Percentiles rank a stretch among this genome's conserved stretches.
These are phyloP conservation scores for Xylariaceae sp. DNA, from an alignment of 2,329 filamentous ascomycete species.

Conservation along the genomic window DNA sequence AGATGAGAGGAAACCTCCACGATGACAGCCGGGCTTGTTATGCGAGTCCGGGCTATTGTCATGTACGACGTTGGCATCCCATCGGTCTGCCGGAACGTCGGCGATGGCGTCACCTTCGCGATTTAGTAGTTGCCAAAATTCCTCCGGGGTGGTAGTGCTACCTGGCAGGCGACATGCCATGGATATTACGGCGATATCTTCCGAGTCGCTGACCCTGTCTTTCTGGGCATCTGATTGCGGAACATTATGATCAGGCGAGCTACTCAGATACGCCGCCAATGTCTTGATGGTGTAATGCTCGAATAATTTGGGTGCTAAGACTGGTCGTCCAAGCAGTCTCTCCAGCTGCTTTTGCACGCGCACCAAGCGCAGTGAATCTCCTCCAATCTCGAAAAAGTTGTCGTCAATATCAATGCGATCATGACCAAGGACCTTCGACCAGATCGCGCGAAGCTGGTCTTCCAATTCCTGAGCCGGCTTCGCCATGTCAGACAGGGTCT, in stretches of 20 bases:
- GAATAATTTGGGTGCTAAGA: slow-evolving; percentile 21
- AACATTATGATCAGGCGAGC: neutral
- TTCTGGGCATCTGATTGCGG: neutral
- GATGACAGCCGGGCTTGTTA: slow-evolving; percentile 26
- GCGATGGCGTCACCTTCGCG: slow-evolving; percentile 19
- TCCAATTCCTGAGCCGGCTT: slow-evolving; percentile 16
- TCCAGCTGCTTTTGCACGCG: slow-evolving; percentile 24
- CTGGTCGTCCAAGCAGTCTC: slow-evolving; percentile 12
- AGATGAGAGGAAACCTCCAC: slow-evolving; percentile 19
- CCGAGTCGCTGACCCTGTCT: slow-evolving; percentile 1
- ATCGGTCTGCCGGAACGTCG: slow-evolving; percentile 27
- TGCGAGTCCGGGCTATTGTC: slow-evolving; percentile 29
- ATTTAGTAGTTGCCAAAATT: slow-evolving; percentile 30
- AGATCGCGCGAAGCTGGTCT: slow-evolving; percentile 17
- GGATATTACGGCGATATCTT: slow-evolving; percentile 25
- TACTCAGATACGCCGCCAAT: slow-evolving; percentile 19
- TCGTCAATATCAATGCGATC: slow-evolving; percentile 18
- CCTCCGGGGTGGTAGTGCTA: slow-evolving; percentile 22
- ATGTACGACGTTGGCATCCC: slow-evolving; percentile 14
- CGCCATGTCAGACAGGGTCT: neutral
- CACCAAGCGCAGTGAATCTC: slow-evolving; percentile 22
- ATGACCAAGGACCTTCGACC: slow-evolving; percentile 22
- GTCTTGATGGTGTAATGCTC: slow-evolving; percentile 25
- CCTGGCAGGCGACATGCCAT: slow-evolving; percentile 33
- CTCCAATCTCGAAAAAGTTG: slow-evolving; percentile 27